Evolutionary conservation across 257 asterid species (phyloP).

Genomic region (Echites panduratus): DNA sequence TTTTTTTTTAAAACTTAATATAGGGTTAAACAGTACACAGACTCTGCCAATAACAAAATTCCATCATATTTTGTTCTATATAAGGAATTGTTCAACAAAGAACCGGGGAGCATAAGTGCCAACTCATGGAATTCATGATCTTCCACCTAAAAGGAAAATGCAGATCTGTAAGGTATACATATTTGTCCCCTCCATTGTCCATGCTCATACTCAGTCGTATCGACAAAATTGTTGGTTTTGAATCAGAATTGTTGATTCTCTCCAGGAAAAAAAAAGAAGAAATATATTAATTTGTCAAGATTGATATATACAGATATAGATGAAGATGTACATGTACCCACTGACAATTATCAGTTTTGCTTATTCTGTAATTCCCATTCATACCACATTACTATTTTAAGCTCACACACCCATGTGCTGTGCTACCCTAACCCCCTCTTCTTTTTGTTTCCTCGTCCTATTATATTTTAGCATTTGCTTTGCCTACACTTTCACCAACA

Average conservation of each 20-base stretch:
- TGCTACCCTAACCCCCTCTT: background rate
- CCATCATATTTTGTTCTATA: no score
- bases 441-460: background rate
- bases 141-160: background rate
- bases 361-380: conserved; percentile 3
- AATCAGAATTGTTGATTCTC: background rate
- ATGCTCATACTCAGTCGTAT: background rate
- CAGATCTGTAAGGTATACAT: background rate
- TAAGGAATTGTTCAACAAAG: background rate
- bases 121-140: background rate
- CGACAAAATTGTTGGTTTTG: background rate
- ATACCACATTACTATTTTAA: conserved; percentile 11
- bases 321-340: conserved; percentile 15
- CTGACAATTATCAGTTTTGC: conserved; percentile 25
- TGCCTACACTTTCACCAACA: conserved; percentile 5
- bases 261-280: no score
- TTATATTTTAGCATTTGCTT: background rate
- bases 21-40: no score
- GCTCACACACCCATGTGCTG: conserved; percentile 10
- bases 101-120: background rate
- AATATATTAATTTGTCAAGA: no score
- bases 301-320: conserved; percentile 4
- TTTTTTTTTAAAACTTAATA: no score
- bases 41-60: no score
- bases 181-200: background rate